A percentile compares a stretch with the other conserved stretches of the same genome.
Conservation (phyloP, 306 rosid species). For the Erythrophleum fordii region DNA sequence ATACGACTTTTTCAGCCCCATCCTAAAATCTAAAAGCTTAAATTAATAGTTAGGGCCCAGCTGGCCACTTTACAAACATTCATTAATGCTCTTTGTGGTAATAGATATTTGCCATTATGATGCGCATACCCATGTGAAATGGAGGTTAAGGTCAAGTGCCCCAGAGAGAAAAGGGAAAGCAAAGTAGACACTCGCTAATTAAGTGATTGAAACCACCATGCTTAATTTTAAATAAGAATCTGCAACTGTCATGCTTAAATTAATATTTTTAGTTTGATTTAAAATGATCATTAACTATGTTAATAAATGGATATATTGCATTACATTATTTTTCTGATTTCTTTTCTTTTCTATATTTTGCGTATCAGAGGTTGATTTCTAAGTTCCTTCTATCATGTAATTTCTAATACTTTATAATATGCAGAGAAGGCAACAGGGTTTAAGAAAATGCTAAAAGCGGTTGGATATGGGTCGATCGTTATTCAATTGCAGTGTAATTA, state of each 20-base stretch:
- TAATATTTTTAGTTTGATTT: too few relatives aligned
- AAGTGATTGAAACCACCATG: too few relatives aligned
- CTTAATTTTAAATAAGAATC: too few relatives aligned
- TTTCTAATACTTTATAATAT: background rate
- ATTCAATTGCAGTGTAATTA: background rate
- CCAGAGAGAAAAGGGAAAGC: background rate
- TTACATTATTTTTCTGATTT: background rate
- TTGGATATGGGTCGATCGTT: too few relatives aligned
- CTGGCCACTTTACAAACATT: too few relatives aligned
- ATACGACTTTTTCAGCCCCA: too few relatives aligned
- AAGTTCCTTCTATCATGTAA: background rate
- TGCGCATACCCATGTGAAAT: background rate
- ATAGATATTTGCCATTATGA: background rate
- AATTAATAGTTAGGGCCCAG: too few relatives aligned
- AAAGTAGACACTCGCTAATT: background rate
- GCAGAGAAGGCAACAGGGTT: background rate
- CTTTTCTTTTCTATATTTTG: background rate
- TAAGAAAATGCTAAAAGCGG: background rate
- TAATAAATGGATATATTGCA: background rate
- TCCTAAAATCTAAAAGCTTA: too few relatives aligned
- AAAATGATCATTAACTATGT: background rate
- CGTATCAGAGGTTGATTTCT: background rate
- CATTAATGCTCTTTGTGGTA: too few relatives aligned
- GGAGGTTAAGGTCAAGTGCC: background rate
- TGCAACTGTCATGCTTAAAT: too few relatives aligned